A percentile compares a stretch with the other conserved stretches of the same genome.
These are phyloP conservation scores for Pseudogymnoascus sp. DNA, from an alignment of 2,329 filamentous ascomycete genomes.

Conservation along the genomic window DNA sequence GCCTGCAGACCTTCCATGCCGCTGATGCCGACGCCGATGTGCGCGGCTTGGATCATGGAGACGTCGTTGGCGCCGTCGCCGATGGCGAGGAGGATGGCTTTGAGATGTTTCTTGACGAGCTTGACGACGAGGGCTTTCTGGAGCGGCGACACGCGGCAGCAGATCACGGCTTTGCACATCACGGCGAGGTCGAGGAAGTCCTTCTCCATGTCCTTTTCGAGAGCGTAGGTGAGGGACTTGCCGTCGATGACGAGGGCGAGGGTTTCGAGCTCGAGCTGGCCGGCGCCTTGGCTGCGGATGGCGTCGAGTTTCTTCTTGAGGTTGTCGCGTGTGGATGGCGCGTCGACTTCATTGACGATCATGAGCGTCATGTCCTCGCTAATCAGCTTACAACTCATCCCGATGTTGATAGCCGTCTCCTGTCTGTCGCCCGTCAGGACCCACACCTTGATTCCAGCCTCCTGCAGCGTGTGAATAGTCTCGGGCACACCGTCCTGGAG, in stretches of 20 bases:
- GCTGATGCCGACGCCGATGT: constrained; percentile 95
- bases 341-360: constrained; percentile 86
- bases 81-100: constrained; percentile 87
- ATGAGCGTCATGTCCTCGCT: constrained; percentile 98
- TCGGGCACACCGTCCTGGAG: constrained; percentile 96
- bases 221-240: constrained; percentile 84
- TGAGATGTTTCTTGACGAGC: constrained; percentile 84
- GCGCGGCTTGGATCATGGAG: constrained; percentile 99
- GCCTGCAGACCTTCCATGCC: constrained; percentile 95
- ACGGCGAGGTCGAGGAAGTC: constrained; percentile 86
- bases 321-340: constrained; percentile 74
- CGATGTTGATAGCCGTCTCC: constrained; percentile 98
- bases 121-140: constrained; percentile 98
- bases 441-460: constrained; percentile 97
- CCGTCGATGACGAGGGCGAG: constrained; percentile 92
- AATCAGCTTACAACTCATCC: constrained; percentile 98
- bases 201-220: constrained; percentile 91
- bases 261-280: constrained; percentile 71
- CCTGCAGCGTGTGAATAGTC: constrained; percentile 93
- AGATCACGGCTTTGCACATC: constrained; percentile 98
- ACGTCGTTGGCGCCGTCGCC: constrained; percentile 98
- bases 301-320: constrained; percentile 89
- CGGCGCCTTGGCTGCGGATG: constrained; percentile 72
- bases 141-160: constrained; percentile 90
- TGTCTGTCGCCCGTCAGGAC: constrained; percentile 95